Conservation (phyloP, 768 basidiomycete species). For the Leccinum barrowsii region DNA sequence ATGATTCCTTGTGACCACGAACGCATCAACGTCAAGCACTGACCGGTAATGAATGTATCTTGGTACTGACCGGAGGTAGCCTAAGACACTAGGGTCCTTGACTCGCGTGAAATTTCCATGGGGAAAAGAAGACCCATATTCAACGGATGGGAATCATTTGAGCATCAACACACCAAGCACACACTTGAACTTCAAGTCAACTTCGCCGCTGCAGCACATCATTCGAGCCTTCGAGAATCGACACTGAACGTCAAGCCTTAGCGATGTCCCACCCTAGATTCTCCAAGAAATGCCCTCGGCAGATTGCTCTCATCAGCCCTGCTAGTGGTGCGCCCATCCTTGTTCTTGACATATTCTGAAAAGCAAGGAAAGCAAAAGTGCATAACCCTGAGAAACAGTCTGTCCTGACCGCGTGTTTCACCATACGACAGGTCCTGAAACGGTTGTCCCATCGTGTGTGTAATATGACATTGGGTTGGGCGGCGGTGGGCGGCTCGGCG, state of each 20-base stretch:
- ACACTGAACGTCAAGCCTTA: background rate
- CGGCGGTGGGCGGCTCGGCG: background rate
- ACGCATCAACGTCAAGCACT: background rate
- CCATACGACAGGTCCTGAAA: constrained; percentile 12
- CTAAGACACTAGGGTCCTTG: background rate
- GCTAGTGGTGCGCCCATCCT: background rate
- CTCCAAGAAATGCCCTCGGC: background rate
- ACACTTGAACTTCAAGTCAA: background rate
- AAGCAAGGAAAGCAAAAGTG: background rate
- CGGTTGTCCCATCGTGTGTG: constrained; percentile 1
- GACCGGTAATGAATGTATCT: background rate
- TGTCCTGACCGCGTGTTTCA: constrained; percentile 4
- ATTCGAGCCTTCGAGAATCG: background rate
- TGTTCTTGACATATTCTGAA: background rate
- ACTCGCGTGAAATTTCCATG: constrained; percentile 3
- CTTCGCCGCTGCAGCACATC: background rate
- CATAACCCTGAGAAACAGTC: constrained; percentile 2
- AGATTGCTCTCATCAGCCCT: background rate
- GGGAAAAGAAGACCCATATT: background rate
- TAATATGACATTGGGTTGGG: background rate
- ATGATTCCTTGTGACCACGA: background rate
- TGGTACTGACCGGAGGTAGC: background rate
- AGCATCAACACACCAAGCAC: background rate
- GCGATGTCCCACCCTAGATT: background rate
- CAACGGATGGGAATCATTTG: constrained; percentile 1